These are phyloP conservation scores for Rhododendron griersonianum DNA, from an alignment of 148 eudicot species.

Conservation along the genomic window DNA sequence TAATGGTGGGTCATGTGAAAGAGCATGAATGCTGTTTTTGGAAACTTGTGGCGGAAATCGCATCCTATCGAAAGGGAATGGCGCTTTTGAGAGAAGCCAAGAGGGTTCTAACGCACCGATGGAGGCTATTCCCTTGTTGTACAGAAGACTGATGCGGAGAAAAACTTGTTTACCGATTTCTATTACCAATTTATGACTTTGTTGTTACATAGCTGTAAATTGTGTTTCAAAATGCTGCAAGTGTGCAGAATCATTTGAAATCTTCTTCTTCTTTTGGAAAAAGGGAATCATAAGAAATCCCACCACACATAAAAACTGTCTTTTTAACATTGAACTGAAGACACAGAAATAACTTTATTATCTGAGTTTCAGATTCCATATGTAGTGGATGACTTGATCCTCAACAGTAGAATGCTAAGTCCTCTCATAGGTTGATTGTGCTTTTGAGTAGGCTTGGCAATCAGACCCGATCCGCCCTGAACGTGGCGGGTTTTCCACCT, in stretches of 20 bases:
- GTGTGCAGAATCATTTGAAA: conserved; percentile 5
- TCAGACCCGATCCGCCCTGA: too few species aligned
- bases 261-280: background rate
- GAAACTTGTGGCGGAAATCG: background rate
- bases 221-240: conserved; percentile 8
- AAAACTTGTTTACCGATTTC: background rate
- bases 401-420: background rate
- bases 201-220: conserved; percentile 17
- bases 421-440: background rate
- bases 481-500: too few species aligned
- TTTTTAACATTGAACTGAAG: background rate
- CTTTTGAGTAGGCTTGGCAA: background rate
- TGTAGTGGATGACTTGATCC: background rate
- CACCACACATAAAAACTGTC: background rate
- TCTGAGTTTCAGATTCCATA: background rate
- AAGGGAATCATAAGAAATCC: background rate
- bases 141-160: conserved; percentile 14
- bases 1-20: background rate
- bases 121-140: conserved; percentile 9
- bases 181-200: conserved; percentile 8
- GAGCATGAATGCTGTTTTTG: background rate
- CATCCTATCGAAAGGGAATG: background rate
- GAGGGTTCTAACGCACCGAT: background rate
- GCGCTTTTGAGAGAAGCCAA: background rate
- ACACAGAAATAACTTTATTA: background rate